These are phyloP conservation scores for Botrytis elliptica DNA, from an alignment of 2,329 filamentous ascomycete genomes.

Conservation along the genomic window DNA sequence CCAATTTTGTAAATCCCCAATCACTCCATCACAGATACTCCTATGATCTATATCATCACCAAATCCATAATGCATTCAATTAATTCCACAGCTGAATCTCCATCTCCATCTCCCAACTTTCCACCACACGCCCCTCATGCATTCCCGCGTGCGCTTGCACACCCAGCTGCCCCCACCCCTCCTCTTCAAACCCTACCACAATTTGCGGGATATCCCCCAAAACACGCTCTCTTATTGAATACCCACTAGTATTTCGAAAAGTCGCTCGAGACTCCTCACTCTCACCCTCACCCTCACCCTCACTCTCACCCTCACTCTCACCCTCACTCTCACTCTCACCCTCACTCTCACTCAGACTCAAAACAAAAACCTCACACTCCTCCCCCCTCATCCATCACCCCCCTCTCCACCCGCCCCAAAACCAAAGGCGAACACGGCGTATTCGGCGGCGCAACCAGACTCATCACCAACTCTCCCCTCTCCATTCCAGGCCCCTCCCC, in stretches of 20 bases:
- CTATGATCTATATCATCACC: neutral
- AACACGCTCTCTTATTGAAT: neutral
- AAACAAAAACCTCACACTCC: neutral
- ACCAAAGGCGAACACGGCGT: neutral
- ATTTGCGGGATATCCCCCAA: neutral
- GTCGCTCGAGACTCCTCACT: neutral
- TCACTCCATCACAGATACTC: neutral
- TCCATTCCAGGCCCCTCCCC: neutral
- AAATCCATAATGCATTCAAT: fast-evolving
- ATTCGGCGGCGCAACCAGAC: neutral
- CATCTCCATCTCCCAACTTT: neutral
- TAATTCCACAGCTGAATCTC: neutral
- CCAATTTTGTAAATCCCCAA: neutral
- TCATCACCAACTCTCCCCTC: neutral
- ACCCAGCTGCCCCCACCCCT: neutral
- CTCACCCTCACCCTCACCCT: neutral
- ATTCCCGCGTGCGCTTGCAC: neutral
- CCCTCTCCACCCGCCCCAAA: neutral
- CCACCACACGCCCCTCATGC: neutral
- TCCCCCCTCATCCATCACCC: neutral
- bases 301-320: neutral
- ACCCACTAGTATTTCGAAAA: neutral
- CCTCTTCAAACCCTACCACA: neutral
- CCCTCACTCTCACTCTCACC: neutral
- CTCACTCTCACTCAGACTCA: neutral